Conservation (phyloP, 345 rosid genomes). For the Pistacia atlantica region DNA sequence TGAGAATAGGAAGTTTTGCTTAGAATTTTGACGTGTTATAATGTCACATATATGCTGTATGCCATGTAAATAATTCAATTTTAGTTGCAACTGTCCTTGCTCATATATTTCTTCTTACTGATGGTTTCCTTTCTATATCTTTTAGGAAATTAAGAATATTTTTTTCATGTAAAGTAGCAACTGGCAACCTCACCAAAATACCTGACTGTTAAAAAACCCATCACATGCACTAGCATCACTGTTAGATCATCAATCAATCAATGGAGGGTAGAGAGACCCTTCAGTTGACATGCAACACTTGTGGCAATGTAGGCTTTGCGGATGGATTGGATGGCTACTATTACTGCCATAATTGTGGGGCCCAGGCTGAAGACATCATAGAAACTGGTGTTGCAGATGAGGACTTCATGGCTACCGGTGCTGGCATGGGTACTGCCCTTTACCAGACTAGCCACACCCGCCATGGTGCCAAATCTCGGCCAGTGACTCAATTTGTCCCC, state of each 20-base stretch:
- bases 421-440: constrained; percentile 43
- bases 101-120: too few relatives aligned
- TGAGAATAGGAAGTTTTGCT: too few relatives aligned
- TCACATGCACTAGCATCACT: not conserved
- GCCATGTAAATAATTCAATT: too few relatives aligned
- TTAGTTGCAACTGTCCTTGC: too few relatives aligned
- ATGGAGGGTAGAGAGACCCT: constrained; percentile 23
- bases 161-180: too few relatives aligned
- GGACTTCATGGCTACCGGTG: constrained; percentile 50
- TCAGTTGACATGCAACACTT: constrained; percentile 44
- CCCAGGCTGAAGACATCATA: constrained; percentile 45
- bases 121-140: too few relatives aligned
- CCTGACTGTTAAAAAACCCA: too few relatives aligned
- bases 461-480: constrained; percentile 23
- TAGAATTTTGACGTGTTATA: too few relatives aligned
- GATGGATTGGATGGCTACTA: constrained; percentile 57
- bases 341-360: constrained; percentile 55
- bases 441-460: constrained; percentile 47
- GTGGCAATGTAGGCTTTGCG: constrained; percentile 45
- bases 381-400: constrained; percentile 66
- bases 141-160: too few relatives aligned
- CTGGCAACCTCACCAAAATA: too few relatives aligned
- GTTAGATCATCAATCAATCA: not conserved
- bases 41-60: too few relatives aligned
- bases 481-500: constrained; percentile 17